Evolutionary conservation across 768 basidiomycete species (phyloP), one percentile per base, ranked within the genome.

Genomic region (Lactarius hengduanensis): DNA sequence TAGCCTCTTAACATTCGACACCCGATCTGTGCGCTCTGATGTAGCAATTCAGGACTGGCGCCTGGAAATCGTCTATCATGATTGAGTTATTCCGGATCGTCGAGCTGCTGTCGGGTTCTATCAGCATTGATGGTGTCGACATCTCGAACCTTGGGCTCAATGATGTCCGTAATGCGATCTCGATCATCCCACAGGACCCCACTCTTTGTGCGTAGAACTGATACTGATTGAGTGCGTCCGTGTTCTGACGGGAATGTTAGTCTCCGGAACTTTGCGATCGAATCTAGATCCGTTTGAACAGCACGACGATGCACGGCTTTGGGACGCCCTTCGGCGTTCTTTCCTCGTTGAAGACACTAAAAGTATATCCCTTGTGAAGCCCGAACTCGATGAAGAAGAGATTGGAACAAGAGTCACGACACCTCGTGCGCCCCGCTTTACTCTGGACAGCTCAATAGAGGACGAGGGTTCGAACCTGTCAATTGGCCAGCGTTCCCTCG

Each of bases 41-140:
- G 61, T 53, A 26, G 15, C 38, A 59, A 28, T 61, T 43, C 20
- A 76, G 77, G 15, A 94, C 93, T 20, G 93, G 93, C 61, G 93
- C 93, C 0, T 94, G 94, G 43, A 94, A 96, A 77, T 91, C 89
- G 18, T 91, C 90, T 0, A 89, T 98, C 66, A 91, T 96, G 90
- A 88, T 88, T 71, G 88, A 91, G 5, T 79, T 97, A 0, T 96
- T 88, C 77, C 86, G 94, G 26, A 79, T 97, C 32, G 91, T 95
- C 22, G 96, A 98, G 71, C 79, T 91, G 22, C 77, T 82, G 0
- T 84, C 85, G 8, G 94, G 95, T n/a, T 83, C 82, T 3, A 92
- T 98, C 69, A 73, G 77, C 28, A 85, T 96, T 67, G 94, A 96
- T 75, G 92, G 83, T 5, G 79, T 92, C 20, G 90, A 98, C 72